phyloP scores from a whole-genome alignment of 257 asterid genomes.

The Nicotiana undulata region DNA sequence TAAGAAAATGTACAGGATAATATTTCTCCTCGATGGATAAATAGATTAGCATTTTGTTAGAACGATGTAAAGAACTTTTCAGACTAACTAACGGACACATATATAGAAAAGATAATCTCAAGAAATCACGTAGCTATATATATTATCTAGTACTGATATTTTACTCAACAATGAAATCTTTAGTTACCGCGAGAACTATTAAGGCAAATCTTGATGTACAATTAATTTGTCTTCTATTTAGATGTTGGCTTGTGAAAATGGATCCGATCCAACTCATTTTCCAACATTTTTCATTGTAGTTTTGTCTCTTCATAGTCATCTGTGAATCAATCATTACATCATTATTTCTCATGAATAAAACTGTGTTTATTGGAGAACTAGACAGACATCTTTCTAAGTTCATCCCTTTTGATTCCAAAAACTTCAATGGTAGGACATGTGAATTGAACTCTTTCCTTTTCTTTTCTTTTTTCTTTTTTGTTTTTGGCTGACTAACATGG shows the following conservation, averaged over 20 bases:
- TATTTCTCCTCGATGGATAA: no score
- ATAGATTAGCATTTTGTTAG: no score
- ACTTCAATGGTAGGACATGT: not conserved
- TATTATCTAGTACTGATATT: not conserved
- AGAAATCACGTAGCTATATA: slow-evolving; percentile 11
- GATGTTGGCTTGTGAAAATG: slow-evolving; percentile 11
- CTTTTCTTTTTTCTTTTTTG: not conserved
- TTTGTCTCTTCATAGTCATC: slow-evolving; percentile 21
- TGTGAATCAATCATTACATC: slow-evolving; percentile 16
- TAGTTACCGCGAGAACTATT: slow-evolving; percentile 3
- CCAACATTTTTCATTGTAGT: not conserved
- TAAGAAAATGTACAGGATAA: no score
- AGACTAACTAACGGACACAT: no score
- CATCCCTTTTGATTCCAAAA: not conserved
- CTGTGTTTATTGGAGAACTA: not conserved
- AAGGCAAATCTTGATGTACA: not conserved
- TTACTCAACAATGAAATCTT: not conserved
- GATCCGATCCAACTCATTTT: not conserved
- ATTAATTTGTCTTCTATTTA: slow-evolving; percentile 14
- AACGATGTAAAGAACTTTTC: no score
- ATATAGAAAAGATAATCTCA: not conserved
- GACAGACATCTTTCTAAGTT: not conserved
- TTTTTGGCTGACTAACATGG: not conserved
- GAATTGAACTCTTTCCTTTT: not conserved
- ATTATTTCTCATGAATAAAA: slow-evolving; percentile 16